phyloP scores from a whole-genome alignment of 2,329 filamentous ascomycete genomes.

The Thelonectria olida region DNA sequence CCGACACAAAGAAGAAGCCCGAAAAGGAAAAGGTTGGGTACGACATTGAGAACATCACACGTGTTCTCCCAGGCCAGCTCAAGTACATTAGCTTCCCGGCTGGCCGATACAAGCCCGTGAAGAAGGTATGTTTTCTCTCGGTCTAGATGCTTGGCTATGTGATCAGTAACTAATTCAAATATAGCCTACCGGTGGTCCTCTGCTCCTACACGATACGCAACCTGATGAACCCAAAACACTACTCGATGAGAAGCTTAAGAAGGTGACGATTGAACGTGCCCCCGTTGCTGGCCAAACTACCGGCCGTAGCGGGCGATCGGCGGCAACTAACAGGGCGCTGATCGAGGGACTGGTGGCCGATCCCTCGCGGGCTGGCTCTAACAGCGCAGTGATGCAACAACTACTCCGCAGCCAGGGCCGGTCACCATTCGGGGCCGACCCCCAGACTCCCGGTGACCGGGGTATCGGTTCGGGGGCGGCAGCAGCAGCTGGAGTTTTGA shows the following conservation, averaged over 20 bases:
- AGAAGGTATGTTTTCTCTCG: conserved; percentile 69
- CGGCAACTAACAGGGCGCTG: conserved; percentile 44
- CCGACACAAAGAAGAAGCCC: conserved; percentile 82
- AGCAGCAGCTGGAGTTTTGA: conserved; percentile 82
- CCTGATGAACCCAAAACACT: conserved; percentile 81
- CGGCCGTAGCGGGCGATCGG: conserved; percentile 45
- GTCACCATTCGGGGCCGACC: conserved; percentile 43
- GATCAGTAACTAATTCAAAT: conserved; percentile 33
- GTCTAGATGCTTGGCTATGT: background rate
- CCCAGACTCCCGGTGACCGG: conserved; percentile 39
- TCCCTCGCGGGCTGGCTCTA: conserved; percentile 41
- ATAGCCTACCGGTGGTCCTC: conserved; percentile 90
- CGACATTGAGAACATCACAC: conserved; percentile 95
- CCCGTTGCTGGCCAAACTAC: conserved; percentile 59
- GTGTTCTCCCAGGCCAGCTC: conserved; percentile 89
- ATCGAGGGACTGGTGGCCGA: conserved; percentile 48
- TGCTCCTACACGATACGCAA: conserved; percentile 87
- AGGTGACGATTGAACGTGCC: conserved; percentile 71
- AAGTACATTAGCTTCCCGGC: conserved; percentile 95
- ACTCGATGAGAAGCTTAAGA: conserved; percentile 93
- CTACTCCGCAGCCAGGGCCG: conserved; percentile 53
- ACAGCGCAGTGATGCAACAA: conserved; percentile 52
- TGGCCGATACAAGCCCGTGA: conserved; percentile 90
- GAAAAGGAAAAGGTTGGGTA: conserved; percentile 98
- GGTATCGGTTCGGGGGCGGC: conserved; percentile 63